These are phyloP conservation scores for Pezicula carpinea DNA, from an alignment of 2,329 filamentous ascomycete genomes.

Conservation along the genomic window DNA sequence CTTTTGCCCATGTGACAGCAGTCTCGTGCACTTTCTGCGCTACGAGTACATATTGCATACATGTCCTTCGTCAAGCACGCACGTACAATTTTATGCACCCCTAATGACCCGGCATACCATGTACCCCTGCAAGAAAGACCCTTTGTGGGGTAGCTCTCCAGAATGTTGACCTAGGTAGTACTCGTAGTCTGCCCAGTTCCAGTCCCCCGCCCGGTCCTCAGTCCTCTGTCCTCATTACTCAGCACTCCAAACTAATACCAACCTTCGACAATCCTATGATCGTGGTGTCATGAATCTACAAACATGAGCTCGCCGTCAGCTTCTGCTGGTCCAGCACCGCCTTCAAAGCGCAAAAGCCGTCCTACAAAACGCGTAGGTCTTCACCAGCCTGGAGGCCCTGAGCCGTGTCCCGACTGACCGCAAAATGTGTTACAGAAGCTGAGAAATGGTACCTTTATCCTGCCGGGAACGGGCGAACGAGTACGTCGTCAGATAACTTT, in stretches of 20 bases:
- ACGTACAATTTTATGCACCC: too few relatives aligned
- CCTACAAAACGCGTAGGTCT: conserved; percentile 23
- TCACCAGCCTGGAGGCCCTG: background rate
- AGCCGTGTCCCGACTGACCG: background rate
- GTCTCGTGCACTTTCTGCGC: too few relatives aligned
- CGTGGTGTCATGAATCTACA: conserved; percentile 12
- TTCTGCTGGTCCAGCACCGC: conserved; percentile 20
- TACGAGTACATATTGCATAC: too few relatives aligned
- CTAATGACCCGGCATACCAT: too few relatives aligned
- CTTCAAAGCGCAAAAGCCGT: conserved; percentile 15
- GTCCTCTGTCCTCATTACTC: too few relatives aligned
- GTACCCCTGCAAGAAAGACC: background rate
- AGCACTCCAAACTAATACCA: too few relatives aligned
- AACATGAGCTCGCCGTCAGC: conserved; percentile 27
- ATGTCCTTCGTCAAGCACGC: too few relatives aligned
- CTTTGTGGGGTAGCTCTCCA: too few relatives aligned
- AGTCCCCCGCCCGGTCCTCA: too few relatives aligned
- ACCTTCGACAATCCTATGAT: background rate
- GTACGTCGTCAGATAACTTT: conserved; percentile 76
- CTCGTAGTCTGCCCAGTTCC: too few relatives aligned
- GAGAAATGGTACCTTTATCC: conserved; percentile 80
- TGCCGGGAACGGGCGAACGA: conserved; percentile 81
- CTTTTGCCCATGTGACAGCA: too few relatives aligned
- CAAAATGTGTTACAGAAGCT: conserved; percentile 52
- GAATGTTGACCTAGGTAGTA: too few relatives aligned